A percentile compares a stretch with the other conserved stretches of the same genome.
Conservation (phyloP, 1,284 basidiomycete genomes). For the Bjerkandera adusta region DNA sequence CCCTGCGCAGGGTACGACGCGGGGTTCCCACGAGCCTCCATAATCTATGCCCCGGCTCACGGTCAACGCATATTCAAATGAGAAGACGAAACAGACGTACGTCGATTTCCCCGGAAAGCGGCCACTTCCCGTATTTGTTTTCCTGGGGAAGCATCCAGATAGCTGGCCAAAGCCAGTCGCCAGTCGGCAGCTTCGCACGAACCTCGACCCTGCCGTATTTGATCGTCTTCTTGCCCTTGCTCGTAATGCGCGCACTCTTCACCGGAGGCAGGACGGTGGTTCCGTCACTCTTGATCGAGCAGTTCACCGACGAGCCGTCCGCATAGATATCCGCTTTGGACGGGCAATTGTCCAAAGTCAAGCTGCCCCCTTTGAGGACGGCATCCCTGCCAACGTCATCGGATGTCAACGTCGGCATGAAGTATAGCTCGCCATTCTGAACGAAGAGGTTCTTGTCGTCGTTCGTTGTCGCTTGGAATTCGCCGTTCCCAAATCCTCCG, state of each 20-base stretch:
- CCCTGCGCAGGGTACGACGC: slow-evolving; percentile 63
- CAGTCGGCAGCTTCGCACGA: slow-evolving; percentile 37
- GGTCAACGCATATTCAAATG: not conserved
- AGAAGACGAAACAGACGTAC: slow-evolving; percentile 29
- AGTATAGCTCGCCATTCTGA: slow-evolving; percentile 67
- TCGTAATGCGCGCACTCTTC: slow-evolving; percentile 72
- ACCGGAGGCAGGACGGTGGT: slow-evolving; percentile 69
- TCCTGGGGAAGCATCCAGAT: slow-evolving; percentile 81
- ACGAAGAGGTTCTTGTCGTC: slow-evolving; percentile 68
- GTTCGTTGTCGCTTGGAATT: slow-evolving; percentile 80
- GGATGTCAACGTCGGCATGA: slow-evolving; percentile 79
- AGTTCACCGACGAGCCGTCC: slow-evolving; percentile 21
- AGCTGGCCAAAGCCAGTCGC: slow-evolving; percentile 82
- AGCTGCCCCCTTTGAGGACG: slow-evolving; percentile 61
- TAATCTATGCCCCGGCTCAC: slow-evolving; percentile 42
- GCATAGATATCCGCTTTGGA: slow-evolving; percentile 27
- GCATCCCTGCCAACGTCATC: slow-evolving; percentile 55
- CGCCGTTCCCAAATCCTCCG: slow-evolving; percentile 76
- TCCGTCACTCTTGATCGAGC: slow-evolving; percentile 39
- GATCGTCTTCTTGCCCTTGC: slow-evolving; percentile 59
- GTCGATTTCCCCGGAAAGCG: slow-evolving; percentile 74
- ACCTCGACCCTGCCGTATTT: slow-evolving; percentile 76
- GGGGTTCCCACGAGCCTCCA: slow-evolving; percentile 70
- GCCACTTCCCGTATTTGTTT: slow-evolving; percentile 74
- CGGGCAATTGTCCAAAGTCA: slow-evolving; percentile 71